Base-by-base conservation (phyloP, 306 rosid genomes). In the Lupinus albus region DNA sequence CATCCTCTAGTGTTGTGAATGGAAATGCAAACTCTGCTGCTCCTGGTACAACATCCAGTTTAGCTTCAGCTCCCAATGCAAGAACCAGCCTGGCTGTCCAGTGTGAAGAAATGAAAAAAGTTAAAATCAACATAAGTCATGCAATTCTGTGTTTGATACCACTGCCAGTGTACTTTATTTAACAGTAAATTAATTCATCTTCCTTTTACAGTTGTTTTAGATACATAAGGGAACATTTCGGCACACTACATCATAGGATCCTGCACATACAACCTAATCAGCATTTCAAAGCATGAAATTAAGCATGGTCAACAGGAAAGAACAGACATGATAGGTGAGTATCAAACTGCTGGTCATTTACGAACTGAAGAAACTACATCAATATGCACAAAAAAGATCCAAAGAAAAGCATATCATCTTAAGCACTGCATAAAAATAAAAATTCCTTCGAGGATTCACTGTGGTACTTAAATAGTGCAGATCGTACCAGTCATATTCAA, bases 81-180 rank as follows among this genome's bases (percentile, higher is more conserved):
- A 93, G 96, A 86, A 93, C 97, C 81, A 93, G 83, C 98, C 96
- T 90, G 91, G 87, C 91, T 90, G 95, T 80, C 91, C 95, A 82
- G 68, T 17, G 51, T 53, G 54, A 77, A 76, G 81, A 64, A 39
- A 70, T 61, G 59, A 36, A 61, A 56, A 69, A 36, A 47, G 75
- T 48, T 75, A 59, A 87, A 77, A 80, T 68, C 73, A 71, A 52
- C 38, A 77, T 41, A 51, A 50, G 61, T 14, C 14, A 73, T 33
- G 11, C 30, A 48, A 32, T 49, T 18, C 16, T n/a, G 60, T 14
- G 17, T 30, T 36, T 30, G 58, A 52, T 6, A 68, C 53, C 13
- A 71, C n/a, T 5, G 10, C 13, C 45, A 59, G 61, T 59, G 65
- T 41, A 38, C 55, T 58, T 48, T 63, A 71, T 61, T 63, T 45